These are phyloP conservation scores for Tylopilus sp. DNA, from an alignment of 768 basidiomycete species.

Conservation along the genomic window DNA sequence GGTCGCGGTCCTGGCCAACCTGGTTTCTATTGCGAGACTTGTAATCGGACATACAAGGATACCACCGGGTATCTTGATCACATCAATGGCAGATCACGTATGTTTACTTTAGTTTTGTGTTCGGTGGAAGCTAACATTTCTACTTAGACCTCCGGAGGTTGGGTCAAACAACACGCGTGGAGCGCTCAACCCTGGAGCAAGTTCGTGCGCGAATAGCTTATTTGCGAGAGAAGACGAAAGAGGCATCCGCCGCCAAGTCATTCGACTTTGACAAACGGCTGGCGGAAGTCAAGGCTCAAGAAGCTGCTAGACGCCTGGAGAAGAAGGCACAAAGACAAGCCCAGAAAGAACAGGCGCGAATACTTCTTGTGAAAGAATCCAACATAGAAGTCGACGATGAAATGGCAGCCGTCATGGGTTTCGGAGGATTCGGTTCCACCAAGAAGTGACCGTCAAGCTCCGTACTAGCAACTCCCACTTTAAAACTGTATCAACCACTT, in stretches of 20 bases:
- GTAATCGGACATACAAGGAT: constrained; percentile 90
- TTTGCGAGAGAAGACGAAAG: constrained; percentile 83
- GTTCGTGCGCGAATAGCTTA: constrained; percentile 88
- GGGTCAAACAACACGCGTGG: constrained; percentile 95
- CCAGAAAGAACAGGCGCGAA: constrained; percentile 66
- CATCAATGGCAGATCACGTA: constrained; percentile 90
- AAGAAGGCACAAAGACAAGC: constrained; percentile 81
- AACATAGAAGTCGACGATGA: constrained; percentile 51
- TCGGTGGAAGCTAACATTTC: neutral
- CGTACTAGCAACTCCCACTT: neutral
- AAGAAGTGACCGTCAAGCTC: constrained; percentile 55
- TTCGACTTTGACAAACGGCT: constrained; percentile 93
- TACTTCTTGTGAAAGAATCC: constrained; percentile 56
- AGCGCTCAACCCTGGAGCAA: constrained; percentile 87
- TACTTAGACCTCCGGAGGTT: constrained; percentile 77
- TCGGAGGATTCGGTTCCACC: constrained; percentile 83
- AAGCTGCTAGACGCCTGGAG: constrained; percentile 60
- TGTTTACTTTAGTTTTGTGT: constrained; percentile 32
- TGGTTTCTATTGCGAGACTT: constrained; percentile 91
- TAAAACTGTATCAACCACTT: constrained; percentile 13
- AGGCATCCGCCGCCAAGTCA: constrained; percentile 78
- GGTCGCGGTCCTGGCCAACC: constrained; percentile 87
- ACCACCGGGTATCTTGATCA: constrained; percentile 93
- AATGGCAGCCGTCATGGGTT: constrained; percentile 86
- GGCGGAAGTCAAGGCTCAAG: constrained; percentile 74